Evolutionary conservation across 2,329 filamentous ascomycete species (phyloP), one percentile per base, ranked within the genome.

Genomic region (Sclerotinia borealis): DNA sequence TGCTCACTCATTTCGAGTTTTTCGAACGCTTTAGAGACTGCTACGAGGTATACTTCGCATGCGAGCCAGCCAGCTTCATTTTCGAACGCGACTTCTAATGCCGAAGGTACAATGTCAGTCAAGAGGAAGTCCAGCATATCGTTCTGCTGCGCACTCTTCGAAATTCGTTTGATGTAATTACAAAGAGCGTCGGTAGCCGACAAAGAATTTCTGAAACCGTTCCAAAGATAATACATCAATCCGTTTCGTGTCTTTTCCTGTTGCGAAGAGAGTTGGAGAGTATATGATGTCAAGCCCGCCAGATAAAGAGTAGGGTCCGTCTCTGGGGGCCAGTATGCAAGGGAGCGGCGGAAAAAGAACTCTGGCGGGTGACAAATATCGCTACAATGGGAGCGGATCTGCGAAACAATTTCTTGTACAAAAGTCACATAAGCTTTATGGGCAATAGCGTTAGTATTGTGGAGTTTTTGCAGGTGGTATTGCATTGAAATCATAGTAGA

Each of bases 141-240:
- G 56, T 52, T 66, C 29, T 68, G 63, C n/a, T 63, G 66, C 65
- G 69, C 66, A 36, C 62, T 66, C 51, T 64, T 67, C 7, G 59
- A 65, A 25, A 73, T 61, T 52, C 65, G 66, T 5, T 37, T 60
- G 25, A 63, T 64, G 34, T 70, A 68, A 19, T 64, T 64, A 27
- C 58, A 37, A 22, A 68, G 37, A 11, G 54, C 58, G 27, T 54
- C 55, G 27, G 60, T 52, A 15, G 63, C 58, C 17, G 66, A 59
- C 6, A 72, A 41, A 31, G 71, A 67, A 39, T 64, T 70, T 55
- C 65, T 68, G 67, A 71, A 72, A 13, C 68, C 68, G 60, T 65
- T 70, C 59, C 67, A 68, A 7, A 74, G 66, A 61, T 73, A 74
- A 59, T 72, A 67, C 48, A 72, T 72, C 11, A 72, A 64, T 36